Conservation (phyloP, 1,139 yeast genomes). For the Geotrichum siamense region DNA sequence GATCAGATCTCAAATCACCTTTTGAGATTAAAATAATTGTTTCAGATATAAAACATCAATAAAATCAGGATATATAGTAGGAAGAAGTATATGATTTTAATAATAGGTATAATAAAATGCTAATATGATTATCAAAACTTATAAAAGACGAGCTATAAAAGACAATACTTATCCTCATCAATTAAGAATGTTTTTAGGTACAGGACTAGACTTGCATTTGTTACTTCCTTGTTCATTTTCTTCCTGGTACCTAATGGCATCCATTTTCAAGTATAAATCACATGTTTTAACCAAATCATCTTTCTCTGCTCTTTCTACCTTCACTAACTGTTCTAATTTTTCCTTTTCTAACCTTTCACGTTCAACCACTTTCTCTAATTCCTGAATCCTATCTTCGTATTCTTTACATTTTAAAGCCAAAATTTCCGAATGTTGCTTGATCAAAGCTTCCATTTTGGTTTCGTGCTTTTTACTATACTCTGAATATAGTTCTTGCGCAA, state of each 20-base stretch:
- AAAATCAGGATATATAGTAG: too few relatives aligned
- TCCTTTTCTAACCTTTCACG: conserved; percentile 39
- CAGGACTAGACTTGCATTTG: too few relatives aligned
- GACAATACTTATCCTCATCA: too few relatives aligned
- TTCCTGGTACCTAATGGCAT: conserved; percentile 15
- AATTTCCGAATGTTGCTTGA: conserved; percentile 43
- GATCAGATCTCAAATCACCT: too few relatives aligned
- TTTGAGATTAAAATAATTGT: too few relatives aligned
- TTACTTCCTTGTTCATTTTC: conserved; percentile 3
- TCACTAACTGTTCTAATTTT: conserved; percentile 41
- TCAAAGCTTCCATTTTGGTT: conserved; percentile 50
- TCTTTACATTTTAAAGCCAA: conserved; percentile 29
- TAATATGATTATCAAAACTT: too few relatives aligned
- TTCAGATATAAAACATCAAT: too few relatives aligned
- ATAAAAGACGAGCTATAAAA: too few relatives aligned
- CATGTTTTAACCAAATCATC: conserved; percentile 47
- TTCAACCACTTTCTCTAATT: conserved; percentile 41
- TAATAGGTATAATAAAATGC: too few relatives aligned
- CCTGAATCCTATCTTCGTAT: conserved; percentile 37
- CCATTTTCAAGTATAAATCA: conserved; percentile 38
- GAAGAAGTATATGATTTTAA: too few relatives aligned
- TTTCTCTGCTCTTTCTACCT: conserved; percentile 38
- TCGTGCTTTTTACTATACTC: conserved; percentile 68
- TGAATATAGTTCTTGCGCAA: conserved; percentile 58
- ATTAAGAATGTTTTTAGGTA: too few relatives aligned